Evolutionary conservation across 441 rosid species (phyloP).

Genomic region (Aleurites moluccanus): DNA sequence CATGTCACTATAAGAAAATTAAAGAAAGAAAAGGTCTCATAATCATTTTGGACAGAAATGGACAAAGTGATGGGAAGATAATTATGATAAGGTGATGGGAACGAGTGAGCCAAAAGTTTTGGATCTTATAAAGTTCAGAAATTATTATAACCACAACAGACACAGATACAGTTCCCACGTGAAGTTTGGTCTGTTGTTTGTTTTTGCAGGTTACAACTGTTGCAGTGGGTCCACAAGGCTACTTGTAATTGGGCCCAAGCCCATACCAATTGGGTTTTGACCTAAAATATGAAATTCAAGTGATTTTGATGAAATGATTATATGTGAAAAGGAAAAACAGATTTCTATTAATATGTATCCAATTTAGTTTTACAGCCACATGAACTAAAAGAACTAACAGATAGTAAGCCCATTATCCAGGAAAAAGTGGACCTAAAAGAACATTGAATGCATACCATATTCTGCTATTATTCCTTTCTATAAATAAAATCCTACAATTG

Average conservation of each 20-base stretch:
- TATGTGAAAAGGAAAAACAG: background rate
- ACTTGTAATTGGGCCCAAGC: background rate
- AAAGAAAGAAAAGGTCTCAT: background rate
- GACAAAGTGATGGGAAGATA: no score
- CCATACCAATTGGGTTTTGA: background rate
- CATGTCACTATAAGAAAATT: no score
- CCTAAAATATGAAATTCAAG: no score
- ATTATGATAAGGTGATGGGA: background rate
- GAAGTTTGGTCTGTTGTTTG: slow-evolving; percentile 3
- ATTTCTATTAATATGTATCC: slow-evolving; percentile 16
- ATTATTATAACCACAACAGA: background rate
- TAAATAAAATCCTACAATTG: slow-evolving; percentile 27
- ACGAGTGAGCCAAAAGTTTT: background rate
- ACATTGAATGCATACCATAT: slow-evolving; percentile 18
- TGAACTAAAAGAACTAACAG: slow-evolving; percentile 7
- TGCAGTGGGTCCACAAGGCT: no score
- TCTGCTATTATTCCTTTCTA: slow-evolving; percentile 29
- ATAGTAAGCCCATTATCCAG: slow-evolving; percentile 22
- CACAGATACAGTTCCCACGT: slow-evolving; percentile 3
- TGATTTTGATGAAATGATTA: background rate
- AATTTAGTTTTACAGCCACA: slow-evolving; percentile 27
- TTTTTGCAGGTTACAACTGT: background rate
- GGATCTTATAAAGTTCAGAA: background rate
- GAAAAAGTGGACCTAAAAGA: slow-evolving; percentile 23
- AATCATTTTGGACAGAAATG: no score